Evolutionary conservation across 805 yeast genomes (phyloP), one percentile per base, ranked within the genome.

Genomic region (Cyberlindnera suaveolens): DNA sequence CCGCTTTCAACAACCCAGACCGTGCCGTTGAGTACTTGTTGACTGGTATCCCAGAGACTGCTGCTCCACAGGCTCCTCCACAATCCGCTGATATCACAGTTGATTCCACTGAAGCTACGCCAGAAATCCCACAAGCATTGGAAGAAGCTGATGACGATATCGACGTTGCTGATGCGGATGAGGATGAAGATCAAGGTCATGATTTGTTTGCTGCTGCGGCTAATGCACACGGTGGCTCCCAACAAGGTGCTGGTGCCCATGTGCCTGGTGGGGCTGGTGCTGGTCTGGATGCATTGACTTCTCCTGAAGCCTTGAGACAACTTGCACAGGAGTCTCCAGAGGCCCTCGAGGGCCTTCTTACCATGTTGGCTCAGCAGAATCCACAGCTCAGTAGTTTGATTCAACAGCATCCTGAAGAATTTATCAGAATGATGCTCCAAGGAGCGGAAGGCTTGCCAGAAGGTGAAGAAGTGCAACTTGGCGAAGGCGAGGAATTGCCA

Each of bases 1-100:
- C 96, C 14, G 98, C 99, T 1, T 93, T 80, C 69, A 91, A 91
- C 67, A 90, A 93, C 65, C 98, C 99, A 17, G 98, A 91, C 62
- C 80, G 99, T 57, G 99, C 99, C 0, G 98, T 93, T 13, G 99
- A 93, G 62, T 90, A 91, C 62, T 71, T 93, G 40, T 69, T 93
- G 51, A 87, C 90, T 38, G 98, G 97, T 3, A 77, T 91, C 36
- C 96, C 96, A 18, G 91, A 82, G 56, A 62, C 74, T 36, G 46
- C 64, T 49, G 67, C 60, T 15, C 67, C 64, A 38, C 51, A 57
- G 15, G 52, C 53, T 18, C 59, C 54, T 14, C 54, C 51, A 31
- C 45, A 53, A 23, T 23, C 27, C 2, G 27, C 27, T 23, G 27
- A 10, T 23, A 23, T 23, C 10, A 23, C 27, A 23, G 27, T 23